Base-by-base conservation (phyloP, 2,329 filamentous ascomycete species). In the Fusarium buxicola region DNA sequence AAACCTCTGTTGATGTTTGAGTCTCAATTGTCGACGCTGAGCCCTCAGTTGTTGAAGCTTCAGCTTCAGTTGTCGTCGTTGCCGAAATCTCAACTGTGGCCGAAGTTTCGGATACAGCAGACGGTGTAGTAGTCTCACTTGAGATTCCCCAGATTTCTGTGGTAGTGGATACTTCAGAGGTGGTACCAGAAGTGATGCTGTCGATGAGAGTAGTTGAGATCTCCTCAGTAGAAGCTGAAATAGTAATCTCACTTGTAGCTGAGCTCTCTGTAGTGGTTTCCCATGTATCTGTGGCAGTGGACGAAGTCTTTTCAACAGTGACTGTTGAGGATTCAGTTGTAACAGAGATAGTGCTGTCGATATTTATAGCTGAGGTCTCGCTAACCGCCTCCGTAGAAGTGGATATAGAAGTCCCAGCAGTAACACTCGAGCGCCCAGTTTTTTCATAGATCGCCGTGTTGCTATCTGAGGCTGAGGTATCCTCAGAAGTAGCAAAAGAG, bases 161-260 rank as follows among this genome's bases (percentile, higher is more conserved):
- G 13, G 21, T 40, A n/a, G n/a, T 27, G 13, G 27, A 13, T 9
- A 13, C 41, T 21, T 50, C 27, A 4, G 35, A 39, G 11, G 43
- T 49, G 11, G 21, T 21, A 35, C 41, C 38, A 5, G 49, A 45
- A 10, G 34, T 55, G 6, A 41, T 41, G 10, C 34, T 56, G 21
- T 24, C 30, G 3, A 18, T 3, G 5, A 31, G 25, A 13, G 16
- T 32, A n/a, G 30, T 32, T 13, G 44, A 44, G n/a, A 54, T 44
- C 10, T 35, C 50, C 7, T 39, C 21, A 8, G 30, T 24, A 13
- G 46, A 41, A 21, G 31, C 34, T 30, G 46, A 59, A 16, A 15
- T 2, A 35, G 18, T 41, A n/a, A 3, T 31, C 25, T 53, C 56
- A 40, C 34, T 58, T 46, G 54, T 59, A 58, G 32, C 44, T 40